Percentiles rank a stretch among this genome's conserved stretches.
Evolutionary conservation across 441 rosid genomes (phyloP).

Genomic region (Dalechampia spathulata): DNA sequence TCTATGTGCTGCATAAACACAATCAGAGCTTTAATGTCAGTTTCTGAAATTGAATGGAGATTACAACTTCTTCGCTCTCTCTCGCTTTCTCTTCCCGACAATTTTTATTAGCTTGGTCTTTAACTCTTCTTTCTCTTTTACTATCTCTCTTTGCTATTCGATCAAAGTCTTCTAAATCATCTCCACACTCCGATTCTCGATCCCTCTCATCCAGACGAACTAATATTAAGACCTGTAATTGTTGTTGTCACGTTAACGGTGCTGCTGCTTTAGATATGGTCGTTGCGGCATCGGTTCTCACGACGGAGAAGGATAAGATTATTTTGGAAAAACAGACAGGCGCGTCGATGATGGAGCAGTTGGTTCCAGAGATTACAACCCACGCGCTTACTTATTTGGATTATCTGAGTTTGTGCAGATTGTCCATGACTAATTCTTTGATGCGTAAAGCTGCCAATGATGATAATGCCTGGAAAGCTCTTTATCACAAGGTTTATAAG

Average conservation of each 20-base stretch:
- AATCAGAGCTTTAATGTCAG: conserved; percentile 51
- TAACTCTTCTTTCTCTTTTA: conserved; percentile 37
- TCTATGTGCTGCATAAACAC: no score
- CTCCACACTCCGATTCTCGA: neutral
- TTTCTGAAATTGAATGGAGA: conserved; percentile 32
- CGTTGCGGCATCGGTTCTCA: no score
- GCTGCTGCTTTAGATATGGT: conserved; percentile 40
- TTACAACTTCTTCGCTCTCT: conserved; percentile 36
- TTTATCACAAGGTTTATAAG: conserved; percentile 93
- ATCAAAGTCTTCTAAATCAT: conserved; percentile 20
- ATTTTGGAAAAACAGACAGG: conserved; percentile 55
- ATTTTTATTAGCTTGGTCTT: conserved; percentile 44
- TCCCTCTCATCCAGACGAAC: no score
- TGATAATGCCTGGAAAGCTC: conserved; percentile 97
- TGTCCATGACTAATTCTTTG: conserved; percentile 94
- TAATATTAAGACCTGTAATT: conserved; percentile 19
- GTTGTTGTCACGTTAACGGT: conserved; percentile 31
- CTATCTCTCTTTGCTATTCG: conserved; percentile 30
- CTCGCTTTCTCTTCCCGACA: conserved; percentile 30
- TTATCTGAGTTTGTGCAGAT: conserved; percentile 86
- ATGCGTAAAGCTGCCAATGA: conserved; percentile 99
- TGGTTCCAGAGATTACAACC: conserved; percentile 95
- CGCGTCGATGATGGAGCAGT: conserved; percentile 97
- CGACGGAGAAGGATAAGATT: conserved; percentile 7
- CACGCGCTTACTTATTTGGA: conserved; percentile 97